Base-by-base conservation (phyloP, 2,329 filamentous ascomycete species). In the Penicillium sp. region DNA sequence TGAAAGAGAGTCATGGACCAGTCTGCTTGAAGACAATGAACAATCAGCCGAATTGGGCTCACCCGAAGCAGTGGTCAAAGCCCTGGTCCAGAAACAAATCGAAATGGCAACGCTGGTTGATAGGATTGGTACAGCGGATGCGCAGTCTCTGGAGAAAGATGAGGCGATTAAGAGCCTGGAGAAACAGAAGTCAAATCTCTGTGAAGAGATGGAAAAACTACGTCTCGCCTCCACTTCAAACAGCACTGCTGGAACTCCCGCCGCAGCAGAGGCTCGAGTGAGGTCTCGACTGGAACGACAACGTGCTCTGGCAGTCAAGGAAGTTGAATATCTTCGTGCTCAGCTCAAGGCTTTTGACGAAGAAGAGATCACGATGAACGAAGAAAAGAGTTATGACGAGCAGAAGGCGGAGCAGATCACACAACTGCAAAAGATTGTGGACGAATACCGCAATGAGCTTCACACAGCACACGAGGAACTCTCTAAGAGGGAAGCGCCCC, bases 301-400 rank as follows among this genome's bases (percentile, higher is more conserved):
- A 70, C 89, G 91, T 54, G 85, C 83, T 1, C 82, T 99, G 7
- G 91, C 92, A 0, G 82, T 91, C 21, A 97, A 97, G 69, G 95
- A 99, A 71, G 91, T 94, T 0, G 92, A 97, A 63, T 96, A 96
- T 70, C 82, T 99, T 6, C 89, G 94, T 19, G 93, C 91, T 0
- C 94, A 99, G 72, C 82, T 97, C 51, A 92, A 92, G 75, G 88
- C 90, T 0, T 89, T 95, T 56, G 91, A 97, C 66, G 84, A 86
- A 0, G 94, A 99, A 72, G 92, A 97, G 66, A 85, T 86, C 49
- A 92, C 92, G 0, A 89, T 97, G 76, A 87, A 93, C 42, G 66
- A 67, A 51, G 86, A 90, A 0, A 90, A 91, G 29, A 86, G 84
- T 29, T 88, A 89, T 50, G 91, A 99, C 66, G 84, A 89, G 61